phyloP scores from a whole-genome alignment of 2,329 filamentous ascomycete species.

The Neofusicoccum umdonicola region DNA sequence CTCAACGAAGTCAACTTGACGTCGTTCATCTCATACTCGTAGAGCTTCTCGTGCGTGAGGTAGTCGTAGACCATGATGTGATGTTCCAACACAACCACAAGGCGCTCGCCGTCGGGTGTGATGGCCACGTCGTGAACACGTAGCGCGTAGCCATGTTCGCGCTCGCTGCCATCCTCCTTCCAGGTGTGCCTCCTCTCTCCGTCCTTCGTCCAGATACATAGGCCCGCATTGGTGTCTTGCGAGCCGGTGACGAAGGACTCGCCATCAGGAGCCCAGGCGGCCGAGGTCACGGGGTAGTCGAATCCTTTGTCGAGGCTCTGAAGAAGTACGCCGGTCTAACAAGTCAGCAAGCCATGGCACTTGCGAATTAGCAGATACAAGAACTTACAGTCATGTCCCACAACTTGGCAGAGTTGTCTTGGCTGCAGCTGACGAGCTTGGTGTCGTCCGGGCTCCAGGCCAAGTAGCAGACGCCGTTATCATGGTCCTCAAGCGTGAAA shows the following conservation, averaged over 20 bases:
- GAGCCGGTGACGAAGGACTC: constrained; percentile 70
- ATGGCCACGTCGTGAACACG: constrained; percentile 83
- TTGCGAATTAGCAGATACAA: too few species aligned
- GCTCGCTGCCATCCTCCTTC: constrained; percentile 50
- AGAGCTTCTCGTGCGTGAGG: constrained; percentile 69
- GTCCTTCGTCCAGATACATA: constrained; percentile 58
- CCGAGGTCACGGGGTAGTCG: constrained; percentile 80
- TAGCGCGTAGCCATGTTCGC: constrained; percentile 41
- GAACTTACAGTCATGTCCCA: constrained; percentile 58
- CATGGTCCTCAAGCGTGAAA: constrained; percentile 64
- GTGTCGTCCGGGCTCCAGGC: constrained; percentile 91
- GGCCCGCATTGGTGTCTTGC: constrained; percentile 37
- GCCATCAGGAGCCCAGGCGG: constrained; percentile 82
- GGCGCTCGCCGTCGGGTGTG: constrained; percentile 72
- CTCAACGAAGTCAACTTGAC: constrained; percentile 73
- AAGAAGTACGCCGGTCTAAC: constrained; percentile 51
- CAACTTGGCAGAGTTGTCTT: constrained; percentile 67
- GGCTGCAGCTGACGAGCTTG: constrained; percentile 79
- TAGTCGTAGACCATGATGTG: constrained; percentile 82
- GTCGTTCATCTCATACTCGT: constrained; percentile 67
- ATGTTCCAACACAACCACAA: constrained; percentile 73
- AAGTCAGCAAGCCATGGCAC: too few species aligned
- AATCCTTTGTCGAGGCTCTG: constrained; percentile 62
- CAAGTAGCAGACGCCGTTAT: constrained; percentile 74
- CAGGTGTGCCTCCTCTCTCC: constrained; percentile 65